Evolutionary conservation across 768 basidiomycete genomes (phyloP), one percentile per base, ranked within the genome.

Genomic region (Hortiboletus flavorubellus): DNA sequence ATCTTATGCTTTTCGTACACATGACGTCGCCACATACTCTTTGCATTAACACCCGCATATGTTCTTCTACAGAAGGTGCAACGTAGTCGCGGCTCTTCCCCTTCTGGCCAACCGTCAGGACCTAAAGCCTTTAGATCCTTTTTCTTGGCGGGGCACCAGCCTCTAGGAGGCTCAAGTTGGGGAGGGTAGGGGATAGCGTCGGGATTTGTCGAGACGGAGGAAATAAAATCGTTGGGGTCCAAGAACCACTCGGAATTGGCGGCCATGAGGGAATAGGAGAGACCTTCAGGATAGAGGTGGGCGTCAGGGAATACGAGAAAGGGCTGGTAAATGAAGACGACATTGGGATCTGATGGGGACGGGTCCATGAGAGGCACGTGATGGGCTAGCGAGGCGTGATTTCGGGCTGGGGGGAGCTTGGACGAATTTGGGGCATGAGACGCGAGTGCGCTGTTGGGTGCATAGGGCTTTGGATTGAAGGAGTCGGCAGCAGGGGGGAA

Each of bases 1-100:
- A 93, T 89, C 71, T 90, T 91, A 69, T 93, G 90, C 66, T 92
- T 91, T 72, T 93, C 91, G 59, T 87, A 91, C 31, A 93, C 90
- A 68, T 93, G 90, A 45, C 90, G 78, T 55, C 90, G 75, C 90
- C 90, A 93, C 90, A 93, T 93, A 65, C 89, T 91, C 72, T 92
- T 91, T 7, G 90, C 91, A 66, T 93, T 93, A 33, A 90, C 87
- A 11, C 90, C 90, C 4, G 89, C 87, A 62, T 93, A 93, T 6
- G 85, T 87, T 60, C 91, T 80, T 60, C 91, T 75, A 63, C 90
- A 93, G 64, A 93, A 91, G 1, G 90, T 92, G 71, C 90, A 93
- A 46, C 90, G 79, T 26, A 93, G 77, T 16, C 87, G 75, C 8
- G 89, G 89, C 62, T 89, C 87, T 67, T 88, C 86, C 26, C 89